phyloP scores from a whole-genome alignment of 192 early-diverging fungal genomes.

The Coemansia sp. region DNA sequence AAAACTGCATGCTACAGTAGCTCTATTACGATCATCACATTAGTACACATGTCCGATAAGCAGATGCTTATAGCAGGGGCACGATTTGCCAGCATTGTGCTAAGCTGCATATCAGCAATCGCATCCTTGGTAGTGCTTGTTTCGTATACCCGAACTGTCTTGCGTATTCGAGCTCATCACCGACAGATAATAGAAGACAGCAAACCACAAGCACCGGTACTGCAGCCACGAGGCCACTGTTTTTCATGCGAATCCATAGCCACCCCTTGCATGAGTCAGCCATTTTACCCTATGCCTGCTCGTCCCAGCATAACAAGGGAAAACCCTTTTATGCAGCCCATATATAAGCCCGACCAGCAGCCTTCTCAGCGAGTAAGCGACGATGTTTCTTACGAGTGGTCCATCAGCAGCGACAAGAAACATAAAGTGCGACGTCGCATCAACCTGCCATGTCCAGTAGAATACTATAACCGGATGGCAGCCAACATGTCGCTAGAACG shows the following conservation, averaged over 20 bases:
- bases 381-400: constrained; percentile 1
- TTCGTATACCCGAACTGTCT: constrained; percentile 32
- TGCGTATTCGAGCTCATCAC: constrained; percentile 38
- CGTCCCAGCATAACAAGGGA: neutral
- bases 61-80: constrained; percentile 19
- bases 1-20: constrained; percentile 1
- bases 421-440: constrained; percentile 7
- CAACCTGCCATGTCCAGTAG: constrained; percentile 12
- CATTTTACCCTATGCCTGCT: too few relatives aligned
- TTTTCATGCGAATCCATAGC: constrained; percentile 45
- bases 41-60: constrained; percentile 7
- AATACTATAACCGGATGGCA: constrained; percentile 15
- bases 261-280: constrained; percentile 4
- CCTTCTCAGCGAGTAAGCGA: neutral
- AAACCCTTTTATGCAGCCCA: too few relatives aligned
- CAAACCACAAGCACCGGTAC: neutral
- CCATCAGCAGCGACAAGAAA: constrained; percentile 5
- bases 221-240: constrained; percentile 13
- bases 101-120: constrained; percentile 36
- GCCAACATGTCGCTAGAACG: constrained; percentile 13
- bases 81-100: constrained; percentile 32
- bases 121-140: constrained; percentile 34
- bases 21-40: neutral
- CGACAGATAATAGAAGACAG: constrained; percentile 30
- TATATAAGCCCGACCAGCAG: neutral